Conservation (phyloP, 2,329 filamentous ascomycete genomes). For the Fusarium equiseti region DNA sequence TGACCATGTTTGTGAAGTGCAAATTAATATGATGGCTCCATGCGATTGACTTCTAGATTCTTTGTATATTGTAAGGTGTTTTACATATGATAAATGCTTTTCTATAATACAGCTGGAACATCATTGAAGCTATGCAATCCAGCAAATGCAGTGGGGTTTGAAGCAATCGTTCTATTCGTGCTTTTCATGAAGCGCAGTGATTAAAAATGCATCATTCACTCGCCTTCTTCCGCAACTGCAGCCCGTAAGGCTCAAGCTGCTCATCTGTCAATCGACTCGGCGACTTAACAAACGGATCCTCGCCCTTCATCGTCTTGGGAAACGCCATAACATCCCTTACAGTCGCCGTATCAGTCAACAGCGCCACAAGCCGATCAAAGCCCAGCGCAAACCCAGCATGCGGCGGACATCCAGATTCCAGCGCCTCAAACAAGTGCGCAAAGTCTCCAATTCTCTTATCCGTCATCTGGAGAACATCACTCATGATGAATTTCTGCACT, state of each 20-base stretch:
- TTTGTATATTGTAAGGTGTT: neutral
- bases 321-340: conserved; percentile 97
- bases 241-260: conserved; percentile 62
- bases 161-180: neutral
- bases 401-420: conserved; percentile 89
- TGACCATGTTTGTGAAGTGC: neutral
- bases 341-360: conserved; percentile 80
- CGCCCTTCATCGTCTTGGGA: conserved; percentile 91
- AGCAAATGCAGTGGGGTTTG: neutral
- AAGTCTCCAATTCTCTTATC: conserved; percentile 82
- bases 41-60: neutral
- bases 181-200: neutral
- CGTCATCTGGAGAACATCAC: conserved; percentile 84
- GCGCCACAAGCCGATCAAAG: conserved; percentile 86
- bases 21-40: fast-evolving
- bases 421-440: conserved; percentile 83
- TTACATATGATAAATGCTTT: conserved; percentile 12
- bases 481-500: conserved; percentile 87
- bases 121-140: too few species aligned
- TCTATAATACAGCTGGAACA: conserved; percentile 35
- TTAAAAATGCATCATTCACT: neutral
- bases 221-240: conserved; percentile 47
- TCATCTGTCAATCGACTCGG: conserved; percentile 76
- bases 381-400: conserved; percentile 95
- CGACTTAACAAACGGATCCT: conserved; percentile 85